Conservation (phyloP, 2,329 filamentous ascomycete genomes). For the Claviceps maximensis region DNA sequence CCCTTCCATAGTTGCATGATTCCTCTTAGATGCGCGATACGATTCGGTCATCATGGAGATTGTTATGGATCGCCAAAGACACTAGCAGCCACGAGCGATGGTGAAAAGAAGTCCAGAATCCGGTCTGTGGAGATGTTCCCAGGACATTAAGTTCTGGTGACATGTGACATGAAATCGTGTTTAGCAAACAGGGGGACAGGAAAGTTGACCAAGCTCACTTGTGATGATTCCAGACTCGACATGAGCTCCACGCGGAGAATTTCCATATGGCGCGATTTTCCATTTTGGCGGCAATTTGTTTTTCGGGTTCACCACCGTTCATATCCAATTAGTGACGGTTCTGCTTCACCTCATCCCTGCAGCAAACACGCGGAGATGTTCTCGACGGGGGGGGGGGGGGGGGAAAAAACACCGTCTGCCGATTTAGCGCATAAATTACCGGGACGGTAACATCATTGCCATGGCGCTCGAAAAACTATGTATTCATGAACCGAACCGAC, state of each 20-base stretch:
- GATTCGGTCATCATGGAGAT: not conserved
- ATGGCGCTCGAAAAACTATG: not conserved
- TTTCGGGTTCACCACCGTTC: not conserved
- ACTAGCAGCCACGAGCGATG: not conserved
- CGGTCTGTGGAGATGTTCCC: too few species aligned
- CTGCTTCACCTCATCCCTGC: not conserved
- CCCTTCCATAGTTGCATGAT: not conserved
- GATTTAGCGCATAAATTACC: not conserved
- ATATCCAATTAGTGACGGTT: not conserved
- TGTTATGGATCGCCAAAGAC: not conserved
- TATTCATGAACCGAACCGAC: not conserved
- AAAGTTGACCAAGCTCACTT: too few species aligned
- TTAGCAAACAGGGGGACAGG: too few species aligned
- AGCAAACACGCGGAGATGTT: not conserved
- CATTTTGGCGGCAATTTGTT: too few species aligned
- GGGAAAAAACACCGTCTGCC: not conserved
- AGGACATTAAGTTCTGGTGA: too few species aligned
- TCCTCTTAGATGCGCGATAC: not conserved
- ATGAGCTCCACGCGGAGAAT: too few species aligned
- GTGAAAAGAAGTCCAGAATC: not conserved
- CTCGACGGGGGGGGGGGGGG: too few species aligned
- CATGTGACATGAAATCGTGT: not conserved
- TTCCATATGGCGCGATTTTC: too few species aligned
- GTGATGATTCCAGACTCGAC: too few species aligned
- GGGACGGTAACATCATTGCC: not conserved